Base-by-base conservation (phyloP, 257 asterid genomes). In the Solanum paucissectum region DNA sequence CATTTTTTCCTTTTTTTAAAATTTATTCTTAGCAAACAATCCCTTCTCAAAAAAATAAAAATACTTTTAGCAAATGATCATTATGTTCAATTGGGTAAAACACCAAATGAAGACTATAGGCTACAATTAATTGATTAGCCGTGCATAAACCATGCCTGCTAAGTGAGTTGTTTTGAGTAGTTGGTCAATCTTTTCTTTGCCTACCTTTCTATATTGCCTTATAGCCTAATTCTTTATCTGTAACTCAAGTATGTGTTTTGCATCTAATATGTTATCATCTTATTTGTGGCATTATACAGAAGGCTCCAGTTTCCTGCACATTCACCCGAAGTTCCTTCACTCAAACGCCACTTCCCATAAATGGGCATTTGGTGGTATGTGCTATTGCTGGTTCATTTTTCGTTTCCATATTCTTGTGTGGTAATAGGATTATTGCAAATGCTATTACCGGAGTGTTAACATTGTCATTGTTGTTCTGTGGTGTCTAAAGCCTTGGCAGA, bases 301-400 rank as follows among this genome's bases (percentile, higher is more conserved):
- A 90, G 93, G 98, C 87, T 89, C 96, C 20, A 91, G 93, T 87
- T 91, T 93, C 92, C 94, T 96, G 84, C 97, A 90, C 69, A 92
- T 96, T 84, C 99, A 96, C 88, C 99, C 99, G 55, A 96, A 95
- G 89, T 96, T 96, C 92, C 98, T 96, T 86, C 99, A 96, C 88
- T 96, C 99, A 81, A 96, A 96, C 90, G 99, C 99, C 66, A 96
- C 98, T 84, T 96, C 99, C 42, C 99, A 96, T 91, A 96, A 96
- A 91, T 96, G 99, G 99, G 98, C 93, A 72, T 96, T 96, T 87
- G 99, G 99, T 88, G 99, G 99, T 96, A 93, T 71, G 98, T 83
- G 36, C 86, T 85, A 62, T 85, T 68, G 88, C 87, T 83, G 62
- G 32, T 58, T 18, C 23, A 88, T 84, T 69, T n/a, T 29, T 72